Conservation (phyloP, 306 rosid genomes). For the Biancaea sappan region DNA sequence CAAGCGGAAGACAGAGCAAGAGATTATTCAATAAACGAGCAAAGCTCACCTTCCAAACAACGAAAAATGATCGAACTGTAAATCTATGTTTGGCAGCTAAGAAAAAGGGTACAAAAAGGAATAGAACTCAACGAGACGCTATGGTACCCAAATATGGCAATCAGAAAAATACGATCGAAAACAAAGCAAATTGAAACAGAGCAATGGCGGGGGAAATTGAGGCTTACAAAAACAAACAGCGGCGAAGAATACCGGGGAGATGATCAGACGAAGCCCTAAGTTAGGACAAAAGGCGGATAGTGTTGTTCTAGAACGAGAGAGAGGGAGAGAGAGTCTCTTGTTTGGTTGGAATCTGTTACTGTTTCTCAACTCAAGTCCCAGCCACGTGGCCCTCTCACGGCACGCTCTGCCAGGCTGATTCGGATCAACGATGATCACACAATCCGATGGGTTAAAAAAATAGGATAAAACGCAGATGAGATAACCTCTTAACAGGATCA, state of each 20-base stretch:
- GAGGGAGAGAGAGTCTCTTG: neutral
- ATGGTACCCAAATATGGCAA: neutral
- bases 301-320: constrained; percentile 16
- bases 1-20: neutral
- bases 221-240: constrained; percentile 41
- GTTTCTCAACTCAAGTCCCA: neutral
- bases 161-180: neutral
- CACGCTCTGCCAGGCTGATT: neutral
- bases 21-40: neutral
- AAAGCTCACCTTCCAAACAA: neutral
- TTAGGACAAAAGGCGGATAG: constrained; percentile 11
- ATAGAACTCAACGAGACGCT: too few species aligned
- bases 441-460: too few species aligned
- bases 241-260: constrained; percentile 15
- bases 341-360: constrained; percentile 25
- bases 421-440: too few species aligned
- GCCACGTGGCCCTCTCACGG: neutral
- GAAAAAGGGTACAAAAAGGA: neutral
- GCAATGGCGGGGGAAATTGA: constrained; percentile 17
- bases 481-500: too few species aligned
- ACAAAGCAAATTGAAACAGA: neutral
- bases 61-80: constrained; percentile 31
- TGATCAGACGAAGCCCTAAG: neutral
- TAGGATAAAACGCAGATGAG: too few species aligned
- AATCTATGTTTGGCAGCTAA: constrained; percentile 36